Evolutionary conservation across 2,329 filamentous ascomycete genomes (phyloP).

Genomic region (Claviceps digitariae): DNA sequence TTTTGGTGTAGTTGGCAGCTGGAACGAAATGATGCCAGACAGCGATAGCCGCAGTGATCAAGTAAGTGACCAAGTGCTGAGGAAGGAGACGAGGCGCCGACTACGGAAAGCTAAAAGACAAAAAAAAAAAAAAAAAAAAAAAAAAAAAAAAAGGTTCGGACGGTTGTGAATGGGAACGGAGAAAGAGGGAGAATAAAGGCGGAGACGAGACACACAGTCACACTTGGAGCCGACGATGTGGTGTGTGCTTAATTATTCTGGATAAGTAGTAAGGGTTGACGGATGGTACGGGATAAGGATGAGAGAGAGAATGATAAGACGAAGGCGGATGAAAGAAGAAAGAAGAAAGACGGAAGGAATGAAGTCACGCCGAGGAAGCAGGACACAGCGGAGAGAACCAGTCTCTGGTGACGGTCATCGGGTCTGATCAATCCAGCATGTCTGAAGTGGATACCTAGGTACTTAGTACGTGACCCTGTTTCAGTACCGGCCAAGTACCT

Average conservation of each 20-base stretch:
- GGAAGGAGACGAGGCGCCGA: constrained; percentile 1
- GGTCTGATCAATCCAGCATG: not conserved
- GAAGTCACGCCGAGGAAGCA: not conserved
- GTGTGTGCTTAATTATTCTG: not conserved
- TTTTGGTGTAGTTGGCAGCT: not conserved
- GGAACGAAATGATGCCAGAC: not conserved
- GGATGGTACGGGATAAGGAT: not conserved
- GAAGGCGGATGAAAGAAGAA: not conserved
- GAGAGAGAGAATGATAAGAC: not conserved
- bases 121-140: not conserved
- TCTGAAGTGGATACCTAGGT: not conserved
- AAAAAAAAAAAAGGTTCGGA: not conserved
- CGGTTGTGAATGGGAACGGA: not conserved
- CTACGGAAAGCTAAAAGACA: constrained; percentile 2
- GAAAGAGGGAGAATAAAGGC: not conserved
- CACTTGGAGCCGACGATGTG: not conserved
- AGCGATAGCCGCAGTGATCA: not conserved
- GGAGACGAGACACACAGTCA: not conserved
- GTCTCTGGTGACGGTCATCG: not conserved
- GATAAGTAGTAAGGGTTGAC: not conserved
- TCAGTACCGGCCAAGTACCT: too few species aligned
- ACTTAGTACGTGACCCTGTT: too few species aligned
- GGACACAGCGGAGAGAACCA: constrained; percentile 2
- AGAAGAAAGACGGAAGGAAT: not conserved
- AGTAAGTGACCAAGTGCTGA: not conserved